Evolutionary conservation across 148 eudicot genomes (phyloP).

Genomic region (Camellia sinensis): DNA sequence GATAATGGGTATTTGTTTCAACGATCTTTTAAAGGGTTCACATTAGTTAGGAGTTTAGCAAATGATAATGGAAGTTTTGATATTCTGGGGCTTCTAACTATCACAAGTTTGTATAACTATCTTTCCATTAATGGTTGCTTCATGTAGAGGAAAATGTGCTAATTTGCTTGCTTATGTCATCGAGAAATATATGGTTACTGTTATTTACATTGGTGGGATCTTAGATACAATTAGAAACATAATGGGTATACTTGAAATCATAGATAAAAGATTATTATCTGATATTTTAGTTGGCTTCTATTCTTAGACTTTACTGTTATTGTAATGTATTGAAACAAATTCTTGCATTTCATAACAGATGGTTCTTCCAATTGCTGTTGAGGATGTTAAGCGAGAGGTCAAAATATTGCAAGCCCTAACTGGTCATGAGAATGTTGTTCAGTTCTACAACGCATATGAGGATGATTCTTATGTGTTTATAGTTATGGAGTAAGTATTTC

Average conservation of each 20-base stretch:
- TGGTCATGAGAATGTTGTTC: constrained; percentile 98
- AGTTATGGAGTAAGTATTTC: constrained; percentile 89
- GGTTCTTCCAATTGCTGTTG: constrained; percentile 89
- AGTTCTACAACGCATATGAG: constrained; percentile 85
- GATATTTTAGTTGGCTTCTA: not conserved
- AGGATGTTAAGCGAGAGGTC: constrained; percentile 98
- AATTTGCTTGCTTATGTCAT: not conserved
- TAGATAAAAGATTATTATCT: not conserved
- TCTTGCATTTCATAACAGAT: constrained; percentile 52
- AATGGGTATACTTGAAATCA: not conserved
- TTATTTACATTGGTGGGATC: not conserved
- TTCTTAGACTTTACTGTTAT: not conserved
- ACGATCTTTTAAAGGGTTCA: not conserved
- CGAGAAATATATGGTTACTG: not conserved
- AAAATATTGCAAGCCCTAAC: constrained; percentile 84
- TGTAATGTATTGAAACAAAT: not conserved
- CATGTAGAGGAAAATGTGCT: not conserved
- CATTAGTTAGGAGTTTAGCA: no score
- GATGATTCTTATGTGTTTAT: constrained; percentile 88
- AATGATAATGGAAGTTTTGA: not conserved
- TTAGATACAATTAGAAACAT: not conserved
- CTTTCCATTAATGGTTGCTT: not conserved
- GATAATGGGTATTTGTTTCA: not conserved
- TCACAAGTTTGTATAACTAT: not conserved
- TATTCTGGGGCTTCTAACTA: not conserved